Conservation (phyloP, 768 basidiomycete species). For the Hypholoma sublateritium region DNA sequence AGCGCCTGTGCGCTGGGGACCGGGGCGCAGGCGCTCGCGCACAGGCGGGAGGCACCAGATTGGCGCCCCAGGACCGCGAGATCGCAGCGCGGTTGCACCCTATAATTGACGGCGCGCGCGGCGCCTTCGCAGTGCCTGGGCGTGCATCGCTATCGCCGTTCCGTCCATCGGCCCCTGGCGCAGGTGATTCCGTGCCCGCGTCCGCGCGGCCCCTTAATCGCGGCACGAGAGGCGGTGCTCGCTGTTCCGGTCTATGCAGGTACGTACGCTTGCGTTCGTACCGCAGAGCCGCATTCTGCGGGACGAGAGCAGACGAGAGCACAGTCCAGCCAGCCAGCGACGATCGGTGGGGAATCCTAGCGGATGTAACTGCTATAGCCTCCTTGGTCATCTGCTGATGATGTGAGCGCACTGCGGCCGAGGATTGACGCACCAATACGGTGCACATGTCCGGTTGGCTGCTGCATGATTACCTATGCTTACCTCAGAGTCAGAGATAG, state of each 20-base stretch:
- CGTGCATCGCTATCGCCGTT: background rate
- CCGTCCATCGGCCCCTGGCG: background rate
- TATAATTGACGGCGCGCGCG: conserved; percentile 1
- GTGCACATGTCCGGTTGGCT: too few species aligned
- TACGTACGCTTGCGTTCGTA: background rate
- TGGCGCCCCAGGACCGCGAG: background rate
- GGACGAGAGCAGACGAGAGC: background rate
- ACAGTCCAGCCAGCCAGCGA: background rate
- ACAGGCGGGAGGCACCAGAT: background rate
- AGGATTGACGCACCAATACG: too few species aligned
- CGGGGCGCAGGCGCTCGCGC: background rate
- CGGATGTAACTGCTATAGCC: too few species aligned
- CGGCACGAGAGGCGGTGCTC: background rate
- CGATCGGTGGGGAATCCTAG: background rate
- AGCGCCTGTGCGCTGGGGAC: background rate
- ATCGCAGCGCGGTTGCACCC: background rate
- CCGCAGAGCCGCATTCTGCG: background rate
- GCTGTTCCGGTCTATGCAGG: background rate
- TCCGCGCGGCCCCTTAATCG: background rate
- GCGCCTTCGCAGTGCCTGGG: conserved; percentile 5
- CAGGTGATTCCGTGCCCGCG: background rate
- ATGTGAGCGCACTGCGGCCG: too few species aligned
- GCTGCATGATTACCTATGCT: too few species aligned
- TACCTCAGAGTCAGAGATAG: too few species aligned
- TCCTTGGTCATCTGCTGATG: too few species aligned